These are phyloP conservation scores for Alternaria triticimaculans DNA, from an alignment of 2,329 filamentous ascomycete species.

Conservation along the genomic window DNA sequence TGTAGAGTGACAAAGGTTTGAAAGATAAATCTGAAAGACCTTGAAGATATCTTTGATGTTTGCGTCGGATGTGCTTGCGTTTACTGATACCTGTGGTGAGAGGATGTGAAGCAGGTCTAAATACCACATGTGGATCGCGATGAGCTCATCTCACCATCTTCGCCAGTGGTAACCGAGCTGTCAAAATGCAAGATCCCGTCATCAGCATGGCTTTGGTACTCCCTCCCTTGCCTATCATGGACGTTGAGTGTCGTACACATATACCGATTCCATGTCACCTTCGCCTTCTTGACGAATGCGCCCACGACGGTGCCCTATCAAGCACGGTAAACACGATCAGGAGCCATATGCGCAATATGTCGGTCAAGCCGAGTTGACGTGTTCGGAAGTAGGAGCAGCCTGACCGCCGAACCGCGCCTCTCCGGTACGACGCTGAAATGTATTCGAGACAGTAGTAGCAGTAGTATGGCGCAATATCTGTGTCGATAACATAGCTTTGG, in stretches of 20 bases:
- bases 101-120: slow-evolving; percentile 1
- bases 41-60: background rate
- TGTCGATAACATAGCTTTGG: background rate
- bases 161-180: slow-evolving; percentile 17
- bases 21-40: background rate
- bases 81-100: background rate
- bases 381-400: background rate
- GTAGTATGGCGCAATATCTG: slow-evolving; percentile 10
- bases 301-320: slow-evolving; percentile 5
- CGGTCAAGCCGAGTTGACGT: slow-evolving; percentile 17
- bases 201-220: slow-evolving; percentile 23
- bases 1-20: background rate
- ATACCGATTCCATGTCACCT: slow-evolving; percentile 2
- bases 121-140: slow-evolving; percentile 5
- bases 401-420: slow-evolving; percentile 12
- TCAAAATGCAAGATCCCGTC: slow-evolving; percentile 23
- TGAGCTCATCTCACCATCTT: background rate
- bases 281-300: slow-evolving; percentile 6
- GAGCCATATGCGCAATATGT: slow-evolving; percentile 2
- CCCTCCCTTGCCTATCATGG: slow-evolving; percentile 1
- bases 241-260: slow-evolving; percentile 8
- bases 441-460: slow-evolving; percentile 3
- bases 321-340: background rate
- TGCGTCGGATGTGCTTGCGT: background rate
- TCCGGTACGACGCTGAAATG: slow-evolving; percentile 7